phyloP scores from a whole-genome alignment of 306 rosid genomes.

The Cicer cuneatum region DNA sequence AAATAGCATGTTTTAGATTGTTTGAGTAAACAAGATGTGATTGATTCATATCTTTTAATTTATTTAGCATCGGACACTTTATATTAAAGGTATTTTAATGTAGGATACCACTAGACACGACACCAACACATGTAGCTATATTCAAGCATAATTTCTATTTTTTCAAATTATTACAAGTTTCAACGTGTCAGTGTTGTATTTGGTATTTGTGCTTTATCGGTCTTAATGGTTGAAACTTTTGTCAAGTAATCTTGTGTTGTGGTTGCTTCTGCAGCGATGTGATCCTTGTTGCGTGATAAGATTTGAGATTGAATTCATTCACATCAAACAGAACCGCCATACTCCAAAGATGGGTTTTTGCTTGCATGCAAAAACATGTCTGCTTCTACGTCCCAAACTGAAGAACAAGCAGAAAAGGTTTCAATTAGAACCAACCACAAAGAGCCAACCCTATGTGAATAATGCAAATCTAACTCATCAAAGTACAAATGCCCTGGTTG shows the following conservation, averaged over 20 bases:
- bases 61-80: no score
- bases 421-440: conserved; percentile 33
- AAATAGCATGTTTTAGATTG: no score
- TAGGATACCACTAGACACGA: no score
- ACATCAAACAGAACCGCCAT: neutral
- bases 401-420: conserved; percentile 44
- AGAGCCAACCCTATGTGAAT: conserved; percentile 55
- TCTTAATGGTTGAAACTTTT: neutral
- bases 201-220: no score
- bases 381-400: conserved; percentile 21
- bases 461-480: conserved; percentile 70
- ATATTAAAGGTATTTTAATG: no score
- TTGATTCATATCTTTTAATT: no score
- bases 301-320: neutral
- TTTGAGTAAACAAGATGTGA: no score
- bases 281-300: conserved; percentile 11
- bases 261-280: no score
- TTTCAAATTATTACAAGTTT: no score
- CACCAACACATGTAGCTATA: no score
- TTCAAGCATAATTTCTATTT: no score
- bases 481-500: conserved; percentile 92
- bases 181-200: no score
- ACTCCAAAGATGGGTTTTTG: neutral
- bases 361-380: conserved; percentile 28
- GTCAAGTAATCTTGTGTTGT: conserved; percentile 3